Evolutionary conservation across 2,329 filamentous ascomycete genomes (phyloP).

Genomic region (Colletotrichum karsti): DNA sequence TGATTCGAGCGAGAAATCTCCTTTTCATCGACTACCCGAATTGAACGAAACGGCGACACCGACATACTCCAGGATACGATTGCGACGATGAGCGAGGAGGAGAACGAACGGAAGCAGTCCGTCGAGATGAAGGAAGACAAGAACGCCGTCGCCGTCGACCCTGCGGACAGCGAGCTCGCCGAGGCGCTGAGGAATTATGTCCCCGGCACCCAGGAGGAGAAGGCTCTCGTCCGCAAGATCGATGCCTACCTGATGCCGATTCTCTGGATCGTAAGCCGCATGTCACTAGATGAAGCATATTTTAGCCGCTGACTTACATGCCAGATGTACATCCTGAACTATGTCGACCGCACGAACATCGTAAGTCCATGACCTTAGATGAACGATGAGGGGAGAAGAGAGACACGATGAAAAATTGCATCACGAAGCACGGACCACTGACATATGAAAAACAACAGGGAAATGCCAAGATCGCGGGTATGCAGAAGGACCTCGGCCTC

Average conservation of each 20-base stretch:
- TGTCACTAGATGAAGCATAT: not conserved
- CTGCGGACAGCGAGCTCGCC: slow-evolving; percentile 34
- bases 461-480: slow-evolving; percentile 60
- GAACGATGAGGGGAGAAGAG: not conserved
- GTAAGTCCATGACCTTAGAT: slow-evolving; percentile 23
- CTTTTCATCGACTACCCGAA: not conserved
- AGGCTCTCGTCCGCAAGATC: slow-evolving; percentile 31
- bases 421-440: not conserved
- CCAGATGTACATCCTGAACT: slow-evolving; percentile 36
- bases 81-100: not conserved
- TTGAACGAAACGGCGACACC: not conserved
- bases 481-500: slow-evolving; percentile 54
- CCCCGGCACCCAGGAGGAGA: slow-evolving; percentile 33
- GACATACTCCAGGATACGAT: too few species aligned
- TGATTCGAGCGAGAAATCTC: not conserved
- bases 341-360: slow-evolving; percentile 39
- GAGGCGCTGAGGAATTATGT: slow-evolving; percentile 37
- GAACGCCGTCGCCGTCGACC: slow-evolving; percentile 3
- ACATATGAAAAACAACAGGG: slow-evolving; percentile 36
- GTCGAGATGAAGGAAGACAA: slow-evolving; percentile 31
- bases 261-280: not conserved
- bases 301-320: slow-evolving; percentile 1
- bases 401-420: not conserved
- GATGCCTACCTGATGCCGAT: slow-evolving; percentile 19
- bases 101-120: slow-evolving; percentile 21